These are phyloP conservation scores for Sindora glabra DNA, from an alignment of 306 rosid genomes.

Conservation along the genomic window DNA sequence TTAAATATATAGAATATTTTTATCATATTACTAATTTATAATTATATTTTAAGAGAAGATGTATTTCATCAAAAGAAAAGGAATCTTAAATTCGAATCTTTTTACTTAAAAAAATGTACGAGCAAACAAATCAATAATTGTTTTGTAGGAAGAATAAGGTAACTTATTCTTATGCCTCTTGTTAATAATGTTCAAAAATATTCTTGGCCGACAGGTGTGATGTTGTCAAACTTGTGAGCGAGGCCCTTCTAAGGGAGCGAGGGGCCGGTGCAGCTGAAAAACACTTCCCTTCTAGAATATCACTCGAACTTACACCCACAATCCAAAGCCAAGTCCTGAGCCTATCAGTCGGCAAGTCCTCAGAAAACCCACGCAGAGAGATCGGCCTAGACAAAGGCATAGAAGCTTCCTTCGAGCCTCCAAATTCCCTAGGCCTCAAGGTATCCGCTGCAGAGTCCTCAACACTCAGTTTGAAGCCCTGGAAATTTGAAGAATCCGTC, in stretches of 20 bases:
- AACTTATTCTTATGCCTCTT: too few relatives aligned
- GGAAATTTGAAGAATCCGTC: constrained; percentile 84
- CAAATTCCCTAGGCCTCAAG: constrained; percentile 48
- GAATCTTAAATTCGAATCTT: too few relatives aligned
- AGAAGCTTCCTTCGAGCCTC: constrained; percentile 70
- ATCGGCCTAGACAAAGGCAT: constrained; percentile 47
- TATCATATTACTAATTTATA: too few relatives aligned
- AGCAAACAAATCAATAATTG: too few relatives aligned
- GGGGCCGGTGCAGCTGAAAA: constrained; percentile 77
- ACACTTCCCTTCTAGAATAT: constrained; percentile 80
- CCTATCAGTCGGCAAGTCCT: constrained; percentile 76
- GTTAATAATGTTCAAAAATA: neutral
- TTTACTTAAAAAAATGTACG: too few relatives aligned
- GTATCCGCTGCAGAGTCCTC: constrained; percentile 58
- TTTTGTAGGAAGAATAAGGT: too few relatives aligned
- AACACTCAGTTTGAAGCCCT: constrained; percentile 59
- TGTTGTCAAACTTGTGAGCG: constrained; percentile 56
- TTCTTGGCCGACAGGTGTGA: constrained; percentile 40
- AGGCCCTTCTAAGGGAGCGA: constrained; percentile 49
- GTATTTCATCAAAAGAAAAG: too few relatives aligned
- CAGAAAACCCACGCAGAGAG: constrained; percentile 68
- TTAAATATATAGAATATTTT: too few relatives aligned
- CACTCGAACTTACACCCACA: constrained; percentile 66
- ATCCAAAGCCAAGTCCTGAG: constrained; percentile 50
- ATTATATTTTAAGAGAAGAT: too few relatives aligned